Evolutionary conservation across 2,329 filamentous ascomycete species (phyloP), one percentile per base, ranked within the genome.

Genomic region (Fusarium heterosporum): DNA sequence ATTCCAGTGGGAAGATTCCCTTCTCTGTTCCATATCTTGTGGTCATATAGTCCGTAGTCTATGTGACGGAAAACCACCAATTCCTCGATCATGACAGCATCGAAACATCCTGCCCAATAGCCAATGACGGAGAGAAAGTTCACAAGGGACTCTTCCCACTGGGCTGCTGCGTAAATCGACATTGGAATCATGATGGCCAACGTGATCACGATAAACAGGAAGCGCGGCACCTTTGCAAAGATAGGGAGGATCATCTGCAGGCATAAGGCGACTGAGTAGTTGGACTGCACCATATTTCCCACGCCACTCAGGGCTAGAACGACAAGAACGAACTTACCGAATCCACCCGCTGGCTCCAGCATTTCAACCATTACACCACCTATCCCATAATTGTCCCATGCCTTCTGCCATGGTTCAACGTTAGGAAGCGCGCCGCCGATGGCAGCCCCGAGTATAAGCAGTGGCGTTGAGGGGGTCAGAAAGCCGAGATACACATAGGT

Each of bases 401-500:
- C 73, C 12, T 53, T 51, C 48, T 75, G 67, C 76, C 75, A 77
- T 9, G 68, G 52, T 14, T 73, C 69, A n/a, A 72, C 64, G 19
- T 74, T 75, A 1, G 74, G 71, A 16, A 76, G 55, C 10, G 75
- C 74, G n/a, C 75, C 75, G 4, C 75, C 76, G 42, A 77, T 83
- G 58, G 72, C 81, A 65, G 59, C 80, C 55, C 81, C 80, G 71
- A 75, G 81, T 69, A 69, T 77, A 69, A 76, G 76, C 63, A 74
- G 68, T 12, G 78, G 77, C 22, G 76, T 66, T 3, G 75, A 73
- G 55, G 58, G 78, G 13, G 58, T 57, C 30, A 83, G 75, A 7
- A 88, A 78, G 11, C 86, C 86, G 1, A 80, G 53, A 69, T 87
- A 88, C 40, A 83, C 81, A 45, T 64, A 74, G 3, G 58, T 53